Evolutionary conservation across 2,329 filamentous ascomycete species (phyloP).

Genomic region (Mollisia scopiformis): DNA sequence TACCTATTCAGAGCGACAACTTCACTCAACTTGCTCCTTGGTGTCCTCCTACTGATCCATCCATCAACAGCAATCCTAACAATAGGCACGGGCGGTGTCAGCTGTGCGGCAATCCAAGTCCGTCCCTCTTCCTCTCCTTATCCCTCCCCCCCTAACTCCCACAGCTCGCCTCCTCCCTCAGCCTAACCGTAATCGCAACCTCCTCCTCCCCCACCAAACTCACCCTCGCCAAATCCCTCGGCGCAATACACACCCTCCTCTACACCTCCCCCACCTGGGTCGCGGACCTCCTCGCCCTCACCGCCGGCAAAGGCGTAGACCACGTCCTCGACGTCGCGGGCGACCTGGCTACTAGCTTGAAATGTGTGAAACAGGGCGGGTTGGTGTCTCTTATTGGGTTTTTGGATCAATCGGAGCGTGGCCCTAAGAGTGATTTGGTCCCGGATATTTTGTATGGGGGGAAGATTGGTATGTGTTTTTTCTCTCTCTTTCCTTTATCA

Average conservation of each 20-base stretch:
- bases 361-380: neutral
- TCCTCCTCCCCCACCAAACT: constrained; percentile 1
- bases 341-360: neutral
- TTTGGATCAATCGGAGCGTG: neutral
- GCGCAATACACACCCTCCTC: constrained; percentile 1
- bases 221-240: neutral
- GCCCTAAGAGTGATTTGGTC: neutral
- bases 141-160: neutral
- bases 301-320: constrained; percentile 50
- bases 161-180: neutral
- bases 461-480: constrained; percentile 1
- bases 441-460: constrained; percentile 2
- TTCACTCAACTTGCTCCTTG: no score
- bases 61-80: constrained; percentile 40
- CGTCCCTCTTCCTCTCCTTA: neutral
- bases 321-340: constrained; percentile 57
- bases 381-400: constrained; percentile 10
- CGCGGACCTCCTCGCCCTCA: constrained; percentile 47
- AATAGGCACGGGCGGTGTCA: constrained; percentile 41
- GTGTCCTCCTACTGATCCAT: no score
- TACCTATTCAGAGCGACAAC: no score
- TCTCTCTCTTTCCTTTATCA: neutral
- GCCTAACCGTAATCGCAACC: neutral
- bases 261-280: constrained; percentile 51
- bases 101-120: constrained; percentile 22